A percentile compares a stretch with the other conserved stretches of the same genome.
These are phyloP conservation scores for Cephalotrichum gorgonifer DNA, from an alignment of 2,329 filamentous ascomycete species.

Conservation along the genomic window DNA sequence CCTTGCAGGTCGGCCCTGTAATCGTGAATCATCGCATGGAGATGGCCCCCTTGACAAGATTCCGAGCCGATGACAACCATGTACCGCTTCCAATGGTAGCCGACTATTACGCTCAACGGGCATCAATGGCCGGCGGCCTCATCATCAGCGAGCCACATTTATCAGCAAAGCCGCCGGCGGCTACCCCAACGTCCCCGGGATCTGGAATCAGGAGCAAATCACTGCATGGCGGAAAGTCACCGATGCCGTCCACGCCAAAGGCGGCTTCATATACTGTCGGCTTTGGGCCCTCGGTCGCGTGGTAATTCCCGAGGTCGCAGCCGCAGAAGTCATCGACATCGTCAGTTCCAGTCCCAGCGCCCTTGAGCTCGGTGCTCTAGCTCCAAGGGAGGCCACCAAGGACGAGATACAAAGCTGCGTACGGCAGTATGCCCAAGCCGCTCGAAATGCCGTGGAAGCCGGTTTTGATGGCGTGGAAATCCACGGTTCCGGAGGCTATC, in stretches of 20 bases:
- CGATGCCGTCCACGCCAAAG: constrained; percentile 52
- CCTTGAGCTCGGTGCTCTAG: constrained; percentile 33
- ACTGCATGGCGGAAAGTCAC: constrained; percentile 50
- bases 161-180: constrained; percentile 22
- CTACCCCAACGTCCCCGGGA: constrained; percentile 39
- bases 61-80: constrained; percentile 30
- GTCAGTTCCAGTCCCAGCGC: constrained; percentile 16
- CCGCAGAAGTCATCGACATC: constrained; percentile 12
- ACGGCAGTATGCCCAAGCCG: constrained; percentile 40
- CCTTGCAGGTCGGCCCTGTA: constrained; percentile 27
- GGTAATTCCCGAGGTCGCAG: background rate
- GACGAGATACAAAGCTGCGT: constrained; percentile 55
- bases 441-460: constrained; percentile 44
- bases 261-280: constrained; percentile 51
- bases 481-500: constrained; percentile 47
- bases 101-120: constrained; percentile 34
- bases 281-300: constrained; percentile 55
- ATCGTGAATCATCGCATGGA: constrained; percentile 33
- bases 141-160: constrained; percentile 36
- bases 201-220: constrained; percentile 46
- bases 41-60: constrained; percentile 48
- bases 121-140: constrained; percentile 27
- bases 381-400: constrained; percentile 52
- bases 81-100: constrained; percentile 17
- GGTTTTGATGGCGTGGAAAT: constrained; percentile 64